Conservation (phyloP, 805 yeast genomes). For the Candida lessepsii region DNA sequence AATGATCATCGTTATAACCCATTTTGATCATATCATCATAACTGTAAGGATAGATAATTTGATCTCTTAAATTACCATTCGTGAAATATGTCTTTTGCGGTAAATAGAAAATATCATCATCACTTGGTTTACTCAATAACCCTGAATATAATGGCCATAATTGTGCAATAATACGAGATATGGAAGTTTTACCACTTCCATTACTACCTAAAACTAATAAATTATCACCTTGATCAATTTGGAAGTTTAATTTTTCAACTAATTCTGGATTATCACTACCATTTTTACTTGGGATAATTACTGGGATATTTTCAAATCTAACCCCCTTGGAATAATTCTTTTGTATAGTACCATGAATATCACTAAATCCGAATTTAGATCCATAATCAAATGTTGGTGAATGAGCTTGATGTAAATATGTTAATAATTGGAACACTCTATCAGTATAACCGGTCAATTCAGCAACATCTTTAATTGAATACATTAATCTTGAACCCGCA, state of each 20-base stretch:
- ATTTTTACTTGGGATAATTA: conserved; percentile 67
- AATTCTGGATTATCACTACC: conserved; percentile 64
- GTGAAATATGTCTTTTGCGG: conserved; percentile 87
- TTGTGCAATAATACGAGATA: conserved; percentile 79
- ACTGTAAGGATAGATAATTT: conserved; percentile 81
- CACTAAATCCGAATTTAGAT: conserved; percentile 41
- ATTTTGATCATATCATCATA: conserved; percentile 71
- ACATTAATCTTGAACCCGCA: conserved; percentile 93
- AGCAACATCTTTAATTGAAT: conserved; percentile 89
- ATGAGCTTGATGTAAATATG: conserved; percentile 81
- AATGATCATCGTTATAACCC: conserved; percentile 69
- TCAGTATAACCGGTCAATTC: conserved; percentile 89
- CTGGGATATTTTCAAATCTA: conserved; percentile 77
- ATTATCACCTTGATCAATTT: conserved; percentile 59
- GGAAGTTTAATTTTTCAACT: conserved; percentile 58
- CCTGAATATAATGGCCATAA: conserved; percentile 91
- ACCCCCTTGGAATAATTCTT: conserved; percentile 68
- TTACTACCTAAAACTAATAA: conserved; percentile 81
- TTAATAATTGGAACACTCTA: conserved; percentile 71
- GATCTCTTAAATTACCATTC: conserved; percentile 84
- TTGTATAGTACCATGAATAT: conserved; percentile 79
- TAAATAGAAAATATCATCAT: conserved; percentile 67
- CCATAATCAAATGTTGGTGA: conserved; percentile 57
- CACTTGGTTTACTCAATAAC: conserved; percentile 71
- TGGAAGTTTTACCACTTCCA: conserved; percentile 87